These are phyloP conservation scores for Glaciozyma antarctica DNA, from an alignment of 768 basidiomycete species.

Conservation along the genomic window DNA sequence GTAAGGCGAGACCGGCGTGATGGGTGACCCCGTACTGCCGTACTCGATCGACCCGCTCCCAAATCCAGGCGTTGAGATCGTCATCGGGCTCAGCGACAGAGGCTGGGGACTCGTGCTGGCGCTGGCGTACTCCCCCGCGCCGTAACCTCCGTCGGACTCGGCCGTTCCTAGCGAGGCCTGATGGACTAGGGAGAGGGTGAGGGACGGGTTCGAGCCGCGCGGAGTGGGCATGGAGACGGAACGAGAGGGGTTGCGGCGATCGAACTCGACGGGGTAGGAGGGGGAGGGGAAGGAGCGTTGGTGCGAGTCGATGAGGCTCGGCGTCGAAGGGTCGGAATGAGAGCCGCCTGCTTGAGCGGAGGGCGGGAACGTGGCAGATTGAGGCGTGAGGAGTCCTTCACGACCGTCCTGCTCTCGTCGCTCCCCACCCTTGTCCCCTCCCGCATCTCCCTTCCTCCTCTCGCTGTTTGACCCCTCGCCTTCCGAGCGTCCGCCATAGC, in stretches of 20 bases:
- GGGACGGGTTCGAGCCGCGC: background rate
- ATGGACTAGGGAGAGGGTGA: background rate
- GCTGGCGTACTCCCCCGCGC: background rate
- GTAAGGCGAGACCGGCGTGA: constrained; percentile 3
- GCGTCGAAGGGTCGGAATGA: background rate
- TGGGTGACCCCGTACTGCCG: background rate
- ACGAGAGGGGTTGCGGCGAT: background rate
- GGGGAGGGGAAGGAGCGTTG: background rate
- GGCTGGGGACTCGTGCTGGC: background rate
- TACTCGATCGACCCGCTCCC: background rate
- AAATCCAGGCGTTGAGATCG: background rate
- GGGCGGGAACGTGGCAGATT: background rate
- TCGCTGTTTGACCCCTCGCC: background rate
- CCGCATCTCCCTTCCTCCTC: background rate
- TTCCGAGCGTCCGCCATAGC: too few species aligned
- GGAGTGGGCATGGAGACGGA: background rate
- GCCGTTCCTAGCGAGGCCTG: background rate
- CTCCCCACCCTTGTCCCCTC: background rate
- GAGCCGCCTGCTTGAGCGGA: background rate
- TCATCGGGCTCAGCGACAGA: background rate
- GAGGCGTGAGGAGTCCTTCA: background rate
- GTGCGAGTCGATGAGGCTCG: background rate
- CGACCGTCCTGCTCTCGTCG: background rate
- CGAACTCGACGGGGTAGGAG: background rate
- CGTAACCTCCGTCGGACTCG: background rate